These are phyloP conservation scores for Gyrodon lividus DNA, from an alignment of 768 basidiomycete species.

Conservation along the genomic window DNA sequence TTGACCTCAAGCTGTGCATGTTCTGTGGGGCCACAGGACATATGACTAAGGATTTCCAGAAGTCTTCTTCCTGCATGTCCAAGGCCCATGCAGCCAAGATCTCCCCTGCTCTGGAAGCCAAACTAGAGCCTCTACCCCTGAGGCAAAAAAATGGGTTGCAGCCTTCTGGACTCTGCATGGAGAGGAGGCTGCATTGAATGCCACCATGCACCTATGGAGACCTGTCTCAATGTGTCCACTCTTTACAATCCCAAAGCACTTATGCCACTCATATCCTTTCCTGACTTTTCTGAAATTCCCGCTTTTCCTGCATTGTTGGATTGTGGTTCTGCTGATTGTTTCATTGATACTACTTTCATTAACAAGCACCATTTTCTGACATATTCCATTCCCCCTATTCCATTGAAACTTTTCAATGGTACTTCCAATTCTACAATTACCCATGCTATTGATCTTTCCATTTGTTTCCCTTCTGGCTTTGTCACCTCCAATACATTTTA, in stretches of 20 bases:
- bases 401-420: too few species aligned
- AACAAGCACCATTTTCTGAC: too few species aligned
- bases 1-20: conserved; percentile 4
- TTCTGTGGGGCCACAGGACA: neutral
- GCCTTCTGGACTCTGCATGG: neutral
- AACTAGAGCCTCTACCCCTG: neutral
- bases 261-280: neutral
- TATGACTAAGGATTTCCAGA: neutral
- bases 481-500: too few species aligned
- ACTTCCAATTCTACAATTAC: too few species aligned
- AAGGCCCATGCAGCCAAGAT: neutral
- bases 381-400: too few species aligned
- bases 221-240: conserved; percentile 4
- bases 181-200: neutral
- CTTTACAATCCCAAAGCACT: neutral
- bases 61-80: neutral
- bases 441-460: too few species aligned
- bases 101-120: neutral
- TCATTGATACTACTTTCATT: neutral
- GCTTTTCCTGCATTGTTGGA: neutral
- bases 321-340: neutral
- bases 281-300: neutral
- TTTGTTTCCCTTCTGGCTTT: too few species aligned
- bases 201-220: neutral
- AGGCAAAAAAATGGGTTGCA: conserved; percentile 7